phyloP scores from a whole-genome alignment of 257 asterid genomes.

The Voacanga thouarsii region DNA sequence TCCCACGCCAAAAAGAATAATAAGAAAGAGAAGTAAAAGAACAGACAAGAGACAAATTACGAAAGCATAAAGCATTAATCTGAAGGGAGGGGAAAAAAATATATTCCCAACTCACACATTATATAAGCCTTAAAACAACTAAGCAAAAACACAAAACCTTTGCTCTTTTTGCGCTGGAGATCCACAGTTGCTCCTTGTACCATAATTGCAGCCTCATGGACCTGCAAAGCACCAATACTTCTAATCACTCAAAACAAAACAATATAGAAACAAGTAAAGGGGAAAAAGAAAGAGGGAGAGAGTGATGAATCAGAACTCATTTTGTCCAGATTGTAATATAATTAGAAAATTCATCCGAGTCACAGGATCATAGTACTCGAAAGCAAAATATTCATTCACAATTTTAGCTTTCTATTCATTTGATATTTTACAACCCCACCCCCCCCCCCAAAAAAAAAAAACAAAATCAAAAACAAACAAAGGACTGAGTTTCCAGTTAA shows the following conservation, averaged over 20 bases:
- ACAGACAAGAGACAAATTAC: not conserved
- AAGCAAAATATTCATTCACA: not conserved
- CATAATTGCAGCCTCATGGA: slow-evolving; percentile 83
- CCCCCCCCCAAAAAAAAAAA: too few species aligned
- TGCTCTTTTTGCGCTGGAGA: slow-evolving; percentile 89
- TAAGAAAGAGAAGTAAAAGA: not conserved
- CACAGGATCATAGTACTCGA: too few species aligned
- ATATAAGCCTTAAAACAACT: not conserved
- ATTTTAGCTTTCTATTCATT: not conserved
- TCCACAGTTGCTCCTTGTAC: slow-evolving; percentile 92
- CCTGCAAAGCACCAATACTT: slow-evolving; percentile 36
- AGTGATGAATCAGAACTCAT: not conserved
- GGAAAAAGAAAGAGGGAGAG: not conserved
- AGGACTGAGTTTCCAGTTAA: not conserved
- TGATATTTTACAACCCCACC: too few species aligned
- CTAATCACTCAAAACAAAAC: not conserved
- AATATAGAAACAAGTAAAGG: not conserved
- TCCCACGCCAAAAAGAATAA: not conserved
- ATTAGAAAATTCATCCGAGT: not conserved
- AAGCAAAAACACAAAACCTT: slow-evolving; percentile 44
- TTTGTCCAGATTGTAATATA: not conserved
- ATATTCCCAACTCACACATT: slow-evolving; percentile 2
- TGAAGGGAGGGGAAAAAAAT: not conserved
- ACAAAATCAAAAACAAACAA: not conserved
- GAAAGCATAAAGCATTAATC: not conserved